phyloP scores from a whole-genome alignment of 768 basidiomycete species.

The Russula vinacea region DNA sequence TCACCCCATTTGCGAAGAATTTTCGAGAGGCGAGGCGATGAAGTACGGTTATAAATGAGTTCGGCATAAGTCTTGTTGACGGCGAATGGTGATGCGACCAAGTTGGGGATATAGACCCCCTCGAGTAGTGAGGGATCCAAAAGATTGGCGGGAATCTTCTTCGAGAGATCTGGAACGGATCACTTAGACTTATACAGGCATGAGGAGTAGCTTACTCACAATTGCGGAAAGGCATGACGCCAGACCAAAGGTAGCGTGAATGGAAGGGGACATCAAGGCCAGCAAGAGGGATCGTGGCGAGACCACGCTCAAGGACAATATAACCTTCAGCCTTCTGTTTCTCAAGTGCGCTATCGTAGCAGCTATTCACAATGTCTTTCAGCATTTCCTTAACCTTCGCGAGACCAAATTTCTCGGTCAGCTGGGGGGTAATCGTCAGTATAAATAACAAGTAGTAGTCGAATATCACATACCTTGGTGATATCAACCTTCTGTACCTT shows the following conservation, averaged over 20 bases:
- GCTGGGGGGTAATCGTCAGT: constrained; percentile 41
- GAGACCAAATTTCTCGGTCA: constrained; percentile 81
- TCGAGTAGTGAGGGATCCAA: constrained; percentile 93
- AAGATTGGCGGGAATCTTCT: constrained; percentile 91
- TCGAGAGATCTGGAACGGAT: constrained; percentile 70
- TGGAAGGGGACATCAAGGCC: constrained; percentile 99
- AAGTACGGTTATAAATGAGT: constrained; percentile 94
- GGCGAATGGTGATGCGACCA: constrained; percentile 85
- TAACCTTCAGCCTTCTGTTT: constrained; percentile 80
- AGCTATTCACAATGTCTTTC: constrained; percentile 83
- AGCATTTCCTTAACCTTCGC: constrained; percentile 98
- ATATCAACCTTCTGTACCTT: constrained; percentile 97
- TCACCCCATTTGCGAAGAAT: constrained; percentile 93
- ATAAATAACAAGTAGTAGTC: neutral
- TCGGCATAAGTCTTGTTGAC: constrained; percentile 86
- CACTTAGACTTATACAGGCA: neutral
- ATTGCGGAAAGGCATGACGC: constrained; percentile 94
- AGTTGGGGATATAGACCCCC: constrained; percentile 95
- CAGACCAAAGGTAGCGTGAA: constrained; percentile 98
- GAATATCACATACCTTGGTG: constrained; percentile 53
- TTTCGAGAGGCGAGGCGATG: constrained; percentile 91
- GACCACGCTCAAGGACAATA: constrained; percentile 94
- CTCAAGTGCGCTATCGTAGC: constrained; percentile 68
- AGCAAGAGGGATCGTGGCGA: constrained; percentile 90
- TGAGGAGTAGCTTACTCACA: constrained; percentile 53